Evolutionary conservation across 1,284 basidiomycete genomes (phyloP).

Genomic region (Cryptococcus sp.): DNA sequence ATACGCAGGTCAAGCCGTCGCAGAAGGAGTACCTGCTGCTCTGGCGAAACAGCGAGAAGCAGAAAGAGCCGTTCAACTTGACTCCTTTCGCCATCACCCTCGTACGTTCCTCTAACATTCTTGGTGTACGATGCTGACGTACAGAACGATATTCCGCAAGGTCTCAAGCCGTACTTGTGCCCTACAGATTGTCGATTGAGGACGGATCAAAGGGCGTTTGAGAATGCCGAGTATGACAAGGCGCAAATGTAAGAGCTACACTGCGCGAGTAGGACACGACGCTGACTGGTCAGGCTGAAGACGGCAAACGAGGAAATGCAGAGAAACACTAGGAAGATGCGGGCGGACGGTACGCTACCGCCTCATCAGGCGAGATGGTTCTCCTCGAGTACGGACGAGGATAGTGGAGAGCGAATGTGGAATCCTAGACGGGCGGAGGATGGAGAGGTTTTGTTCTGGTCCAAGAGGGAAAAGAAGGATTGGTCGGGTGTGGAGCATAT

Average conservation of each 20-base stretch:
- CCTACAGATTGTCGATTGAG: conserved; percentile 91
- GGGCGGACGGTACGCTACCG: conserved; percentile 69
- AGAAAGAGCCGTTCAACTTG: conserved; percentile 80
- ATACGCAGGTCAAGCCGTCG: conserved; percentile 27
- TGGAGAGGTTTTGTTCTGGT: conserved; percentile 71
- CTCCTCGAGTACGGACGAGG: conserved; percentile 64
- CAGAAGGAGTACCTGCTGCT: conserved; percentile 51
- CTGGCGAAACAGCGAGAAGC: conserved; percentile 90
- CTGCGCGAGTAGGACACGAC: too few relatives aligned
- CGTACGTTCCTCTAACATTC: conserved; percentile 13
- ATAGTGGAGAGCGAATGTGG: conserved; percentile 85
- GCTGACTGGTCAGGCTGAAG: conserved; percentile 55
- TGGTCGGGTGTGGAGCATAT: conserved; percentile 74
- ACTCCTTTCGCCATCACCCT: conserved; percentile 91
- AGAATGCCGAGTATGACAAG: conserved; percentile 80
- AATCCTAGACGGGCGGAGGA: conserved; percentile 55
- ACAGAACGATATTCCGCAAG: conserved; percentile 47
- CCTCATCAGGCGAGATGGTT: conserved; percentile 83
- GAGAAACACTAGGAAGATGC: conserved; percentile 64
- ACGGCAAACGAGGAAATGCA: conserved; percentile 81
- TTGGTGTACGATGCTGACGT: not conserved
- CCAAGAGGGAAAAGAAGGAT: conserved; percentile 58
- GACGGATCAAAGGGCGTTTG: conserved; percentile 93
- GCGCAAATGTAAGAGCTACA: conserved; percentile 66
- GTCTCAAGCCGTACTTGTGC: conserved; percentile 65